Evolutionary conservation across 306 rosid genomes (phyloP).

Genomic region (Quercus dentata): DNA sequence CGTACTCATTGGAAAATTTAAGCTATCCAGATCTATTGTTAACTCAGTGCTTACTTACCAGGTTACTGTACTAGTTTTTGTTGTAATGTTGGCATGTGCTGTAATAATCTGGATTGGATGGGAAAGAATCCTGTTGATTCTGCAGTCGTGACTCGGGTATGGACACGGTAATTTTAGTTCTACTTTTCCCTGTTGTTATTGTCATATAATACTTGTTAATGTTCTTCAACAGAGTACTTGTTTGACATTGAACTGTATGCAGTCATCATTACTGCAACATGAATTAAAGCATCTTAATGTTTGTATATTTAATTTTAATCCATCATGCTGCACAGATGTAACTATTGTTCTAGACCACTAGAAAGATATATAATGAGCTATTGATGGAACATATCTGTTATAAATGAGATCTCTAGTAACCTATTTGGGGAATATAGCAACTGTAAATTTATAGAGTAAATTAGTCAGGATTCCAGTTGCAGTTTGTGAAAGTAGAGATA

Average conservation of each 20-base stretch:
- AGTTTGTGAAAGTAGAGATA: neutral
- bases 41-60: constrained; percentile 36
- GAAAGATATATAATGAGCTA: neutral
- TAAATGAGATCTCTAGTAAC: neutral
- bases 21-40: constrained; percentile 20
- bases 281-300: neutral
- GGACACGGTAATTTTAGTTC: constrained; percentile 13
- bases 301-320: neutral
- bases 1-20: neutral
- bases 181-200: constrained; percentile 10
- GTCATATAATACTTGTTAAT: neutral
- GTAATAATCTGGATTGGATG: constrained; percentile 72
- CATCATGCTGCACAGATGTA: neutral
- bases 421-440: neutral
- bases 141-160: constrained; percentile 72
- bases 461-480: neutral
- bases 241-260: neutral
- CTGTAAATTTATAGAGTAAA: neutral
- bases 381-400: neutral
- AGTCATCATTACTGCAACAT: neutral
- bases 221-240: neutral
- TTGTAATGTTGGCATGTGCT: constrained; percentile 62
- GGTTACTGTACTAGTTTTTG: constrained; percentile 58
- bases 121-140: constrained; percentile 71
- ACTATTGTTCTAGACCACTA: neutral